These are phyloP conservation scores for Pythium dissotocum DNA, from an alignment of 352 stramenopile species.

Conservation along the genomic window DNA sequence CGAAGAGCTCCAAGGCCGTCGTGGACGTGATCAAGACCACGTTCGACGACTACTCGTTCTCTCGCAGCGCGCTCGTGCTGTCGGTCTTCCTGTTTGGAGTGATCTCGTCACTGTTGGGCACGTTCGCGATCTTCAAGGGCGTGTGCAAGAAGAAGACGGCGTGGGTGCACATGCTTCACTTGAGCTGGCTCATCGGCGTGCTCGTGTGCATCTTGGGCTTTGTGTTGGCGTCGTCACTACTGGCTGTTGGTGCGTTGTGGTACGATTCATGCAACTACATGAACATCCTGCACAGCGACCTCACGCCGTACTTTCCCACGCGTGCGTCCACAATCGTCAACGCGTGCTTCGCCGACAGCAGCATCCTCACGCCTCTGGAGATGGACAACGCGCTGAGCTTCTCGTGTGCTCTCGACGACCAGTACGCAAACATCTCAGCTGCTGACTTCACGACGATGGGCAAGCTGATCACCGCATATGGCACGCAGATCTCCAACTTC, in stretches of 20 bases:
- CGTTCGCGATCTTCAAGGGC: conserved; percentile 74
- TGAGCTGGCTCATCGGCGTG: conserved; percentile 70
- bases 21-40: conserved; percentile 61
- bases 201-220: conserved; percentile 83
- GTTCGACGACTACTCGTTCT: conserved; percentile 80
- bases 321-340: conserved; percentile 60
- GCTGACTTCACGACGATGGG: conserved; percentile 44
- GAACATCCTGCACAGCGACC: conserved; percentile 71
- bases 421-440: conserved; percentile 43
- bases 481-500: conserved; percentile 48
- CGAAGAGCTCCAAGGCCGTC: conserved; percentile 53
- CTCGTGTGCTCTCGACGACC: conserved; percentile 68
- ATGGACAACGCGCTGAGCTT: conserved; percentile 54
- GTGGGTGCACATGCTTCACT: conserved; percentile 77
- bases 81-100: conserved; percentile 79
- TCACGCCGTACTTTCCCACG: conserved; percentile 70
- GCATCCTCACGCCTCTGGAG: conserved; percentile 54
- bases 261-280: conserved; percentile 84
- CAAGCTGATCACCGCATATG: conserved; percentile 46
- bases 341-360: conserved; percentile 71
- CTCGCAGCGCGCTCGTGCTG: conserved; percentile 66
- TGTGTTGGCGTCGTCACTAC: conserved; percentile 63
- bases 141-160: conserved; percentile 71
- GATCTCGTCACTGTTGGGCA: conserved; percentile 61
- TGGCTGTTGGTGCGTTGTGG: conserved; percentile 76